Conservation (phyloP, 176 grass and related monocot species). For the Otatea glauca region DNA sequence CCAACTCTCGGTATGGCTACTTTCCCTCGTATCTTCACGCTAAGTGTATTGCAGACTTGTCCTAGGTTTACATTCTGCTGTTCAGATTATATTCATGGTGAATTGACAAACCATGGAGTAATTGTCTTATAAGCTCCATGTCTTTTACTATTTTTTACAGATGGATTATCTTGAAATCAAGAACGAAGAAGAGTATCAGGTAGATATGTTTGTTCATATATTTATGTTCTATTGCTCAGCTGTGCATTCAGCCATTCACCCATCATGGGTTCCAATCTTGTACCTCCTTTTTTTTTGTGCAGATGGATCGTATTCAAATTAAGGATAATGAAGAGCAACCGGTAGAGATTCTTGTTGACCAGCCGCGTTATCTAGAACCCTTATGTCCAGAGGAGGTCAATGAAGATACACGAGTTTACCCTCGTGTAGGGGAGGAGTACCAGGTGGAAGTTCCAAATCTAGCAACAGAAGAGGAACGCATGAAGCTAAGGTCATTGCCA, state of each 20-base stretch:
- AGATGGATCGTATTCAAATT: constrained; percentile 74
- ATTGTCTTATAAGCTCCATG: constrained; percentile 34
- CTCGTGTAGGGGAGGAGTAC: constrained; percentile 82
- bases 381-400: constrained; percentile 59
- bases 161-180: constrained; percentile 77
- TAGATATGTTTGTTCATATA: constrained; percentile 44
- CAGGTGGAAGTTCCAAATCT: constrained; percentile 71
- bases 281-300: constrained; percentile 23
- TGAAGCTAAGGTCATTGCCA: constrained; percentile 41
- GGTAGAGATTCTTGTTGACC: constrained; percentile 59
- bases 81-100: constrained; percentile 17
- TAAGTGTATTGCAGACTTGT: constrained; percentile 33
- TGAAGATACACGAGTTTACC: constrained; percentile 63
- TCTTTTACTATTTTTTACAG: constrained; percentile 48
- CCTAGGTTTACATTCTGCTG: constrained; percentile 20
- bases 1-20: constrained; percentile 11
- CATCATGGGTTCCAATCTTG: constrained; percentile 27
- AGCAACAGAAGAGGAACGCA: constrained; percentile 42
- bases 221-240: constrained; percentile 23
- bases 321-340: constrained; percentile 56
- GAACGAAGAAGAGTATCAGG: constrained; percentile 55
- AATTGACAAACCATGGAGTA: constrained; percentile 3
- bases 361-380: constrained; percentile 58
- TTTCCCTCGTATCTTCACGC: constrained; percentile 14
- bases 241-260: constrained; percentile 35